These are phyloP conservation scores for Babesia sp. DNA, from an alignment of 169 alveolate species.

Conservation along the genomic window DNA sequence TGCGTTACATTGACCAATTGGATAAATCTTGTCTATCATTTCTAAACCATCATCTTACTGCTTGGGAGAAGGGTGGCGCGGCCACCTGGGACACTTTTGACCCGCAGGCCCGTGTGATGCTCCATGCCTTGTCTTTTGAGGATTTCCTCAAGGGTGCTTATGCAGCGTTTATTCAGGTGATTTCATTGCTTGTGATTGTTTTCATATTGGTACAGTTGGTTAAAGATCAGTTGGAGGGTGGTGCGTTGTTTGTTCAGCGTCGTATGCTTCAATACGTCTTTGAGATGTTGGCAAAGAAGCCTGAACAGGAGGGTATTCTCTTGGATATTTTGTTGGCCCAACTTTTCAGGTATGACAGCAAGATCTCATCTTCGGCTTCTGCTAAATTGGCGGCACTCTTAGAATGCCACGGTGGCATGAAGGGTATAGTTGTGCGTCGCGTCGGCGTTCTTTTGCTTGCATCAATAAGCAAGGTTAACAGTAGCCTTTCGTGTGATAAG, in stretches of 20 bases:
- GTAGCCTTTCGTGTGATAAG: background rate
- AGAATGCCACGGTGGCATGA: conserved; percentile 50
- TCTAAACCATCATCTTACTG: background rate
- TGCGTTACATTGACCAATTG: conserved; percentile 47
- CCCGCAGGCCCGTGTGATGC: conserved; percentile 24
- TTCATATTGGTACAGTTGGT: conserved; percentile 15
- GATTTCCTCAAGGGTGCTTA: conserved; percentile 61
- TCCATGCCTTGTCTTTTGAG: conserved; percentile 55
- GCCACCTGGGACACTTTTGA: conserved; percentile 41
- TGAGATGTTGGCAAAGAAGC: conserved; percentile 62
- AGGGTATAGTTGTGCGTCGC: conserved; percentile 40
- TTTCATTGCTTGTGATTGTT: background rate
- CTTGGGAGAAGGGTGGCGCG: conserved; percentile 28
- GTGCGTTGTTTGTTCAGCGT: conserved; percentile 42
- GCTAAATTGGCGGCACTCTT: conserved; percentile 42
- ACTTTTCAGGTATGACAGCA: conserved; percentile 12
- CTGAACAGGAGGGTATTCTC: conserved; percentile 63
- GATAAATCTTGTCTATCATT: conserved; percentile 2
- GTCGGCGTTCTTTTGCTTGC: conserved; percentile 7
- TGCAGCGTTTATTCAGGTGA: conserved; percentile 63
- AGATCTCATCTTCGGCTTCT: conserved; percentile 50
- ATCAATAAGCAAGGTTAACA: conserved; percentile 1
- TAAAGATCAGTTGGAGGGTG: conserved; percentile 53
- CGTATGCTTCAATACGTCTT: conserved; percentile 34
- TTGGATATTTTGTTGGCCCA: conserved; percentile 33